These are phyloP conservation scores for Kentomonas sorsogonicus DNA, from an alignment of 208 protist genomes.

Conservation along the genomic window DNA sequence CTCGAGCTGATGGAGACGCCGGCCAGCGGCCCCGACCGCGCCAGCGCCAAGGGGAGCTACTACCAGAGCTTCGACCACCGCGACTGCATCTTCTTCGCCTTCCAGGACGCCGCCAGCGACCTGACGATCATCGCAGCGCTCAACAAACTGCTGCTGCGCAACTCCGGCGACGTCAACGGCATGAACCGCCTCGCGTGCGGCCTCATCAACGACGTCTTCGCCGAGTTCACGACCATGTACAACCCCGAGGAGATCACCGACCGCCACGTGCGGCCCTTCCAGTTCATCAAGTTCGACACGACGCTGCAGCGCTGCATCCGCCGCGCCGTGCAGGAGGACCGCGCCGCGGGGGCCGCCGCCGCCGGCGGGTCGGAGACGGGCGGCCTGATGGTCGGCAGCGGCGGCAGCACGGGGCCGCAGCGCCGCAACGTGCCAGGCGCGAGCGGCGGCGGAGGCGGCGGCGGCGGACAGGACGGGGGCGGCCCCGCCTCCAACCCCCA, in stretches of 20 bases:
- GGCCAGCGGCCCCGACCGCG: constrained; percentile 34
- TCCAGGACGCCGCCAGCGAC: constrained; percentile 80
- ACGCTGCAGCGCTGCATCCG: constrained; percentile 70
- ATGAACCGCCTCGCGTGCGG: constrained; percentile 80
- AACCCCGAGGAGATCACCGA: constrained; percentile 45
- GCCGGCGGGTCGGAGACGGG: constrained; percentile 13
- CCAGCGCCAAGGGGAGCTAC: constrained; percentile 53
- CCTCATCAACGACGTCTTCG: constrained; percentile 75
- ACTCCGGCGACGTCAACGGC: constrained; percentile 56
- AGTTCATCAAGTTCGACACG: constrained; percentile 89
- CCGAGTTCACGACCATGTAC: constrained; percentile 69
- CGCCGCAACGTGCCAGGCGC: constrained; percentile 65
- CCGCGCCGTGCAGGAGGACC: constrained; percentile 63
- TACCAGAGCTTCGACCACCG: constrained; percentile 90
- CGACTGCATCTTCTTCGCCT: constrained; percentile 87
- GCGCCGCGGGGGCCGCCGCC: constrained; percentile 16
- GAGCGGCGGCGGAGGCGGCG: too few relatives aligned
- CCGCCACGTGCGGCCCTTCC: constrained; percentile 58
- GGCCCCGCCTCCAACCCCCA: too few relatives aligned
- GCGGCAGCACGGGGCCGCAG: constrained; percentile 15
- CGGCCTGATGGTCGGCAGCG: constrained; percentile 14
- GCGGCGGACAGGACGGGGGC: too few relatives aligned
- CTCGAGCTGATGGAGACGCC: constrained; percentile 78
- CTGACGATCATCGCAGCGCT: constrained; percentile 84
- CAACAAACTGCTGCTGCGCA: constrained; percentile 85